A percentile compares a stretch with the other conserved stretches of the same genome.
Evolutionary conservation across 31 red algal species (phyloP).

Genomic region (Endocladia muricata): DNA sequence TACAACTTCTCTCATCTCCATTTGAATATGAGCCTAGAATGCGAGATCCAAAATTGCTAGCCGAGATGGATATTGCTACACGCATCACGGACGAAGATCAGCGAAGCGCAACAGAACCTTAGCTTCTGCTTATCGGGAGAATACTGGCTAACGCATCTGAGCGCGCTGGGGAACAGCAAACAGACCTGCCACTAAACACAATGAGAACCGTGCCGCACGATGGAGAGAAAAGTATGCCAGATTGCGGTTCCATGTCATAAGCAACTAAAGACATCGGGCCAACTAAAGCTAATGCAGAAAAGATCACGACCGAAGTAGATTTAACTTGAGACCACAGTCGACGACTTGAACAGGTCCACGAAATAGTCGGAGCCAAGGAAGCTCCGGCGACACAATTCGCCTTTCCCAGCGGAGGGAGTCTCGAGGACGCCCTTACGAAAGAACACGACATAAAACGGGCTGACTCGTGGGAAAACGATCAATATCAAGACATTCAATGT

Average conservation of each 20-base stretch:
- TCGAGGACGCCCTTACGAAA: slow-evolving; percentile 6
- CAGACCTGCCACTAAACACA: background rate
- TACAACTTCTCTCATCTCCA: background rate
- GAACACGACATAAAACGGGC: slow-evolving; percentile 11
- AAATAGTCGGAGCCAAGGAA: background rate
- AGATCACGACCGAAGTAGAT: background rate
- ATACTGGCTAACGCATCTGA: background rate
- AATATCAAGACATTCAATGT: background rate
- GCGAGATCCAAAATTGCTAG: background rate
- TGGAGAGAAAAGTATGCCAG: background rate
- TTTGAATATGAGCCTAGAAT: background rate
- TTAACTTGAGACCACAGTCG: background rate
- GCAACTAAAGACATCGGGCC: background rate
- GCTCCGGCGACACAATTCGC: background rate
- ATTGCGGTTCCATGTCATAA: background rate
- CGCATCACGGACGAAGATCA: background rate
- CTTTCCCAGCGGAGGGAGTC: background rate
- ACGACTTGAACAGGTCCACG: background rate
- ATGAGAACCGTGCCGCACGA: background rate
- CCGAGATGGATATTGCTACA: background rate
- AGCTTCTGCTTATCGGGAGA: background rate
- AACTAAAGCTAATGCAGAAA: background rate
- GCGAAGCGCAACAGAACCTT: background rate
- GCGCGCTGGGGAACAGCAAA: background rate
- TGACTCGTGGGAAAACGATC: slow-evolving; percentile 13